Evolutionary conservation across 2,329 filamentous ascomycete species (phyloP), one percentile per base, ranked within the genome.

Genomic region (Trichoderma sp.): DNA sequence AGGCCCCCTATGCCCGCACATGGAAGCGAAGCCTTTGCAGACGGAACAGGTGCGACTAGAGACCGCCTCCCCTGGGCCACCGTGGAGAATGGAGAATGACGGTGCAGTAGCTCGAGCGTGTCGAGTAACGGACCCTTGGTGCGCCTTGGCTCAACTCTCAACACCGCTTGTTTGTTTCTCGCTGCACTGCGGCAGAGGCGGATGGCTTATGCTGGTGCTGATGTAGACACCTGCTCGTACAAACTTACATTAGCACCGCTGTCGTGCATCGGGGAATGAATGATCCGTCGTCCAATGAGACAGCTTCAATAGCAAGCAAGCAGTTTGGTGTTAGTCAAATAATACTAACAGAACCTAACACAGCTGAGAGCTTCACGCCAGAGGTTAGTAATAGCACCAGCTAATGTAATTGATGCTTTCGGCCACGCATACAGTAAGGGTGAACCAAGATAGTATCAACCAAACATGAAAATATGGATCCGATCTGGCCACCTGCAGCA

Each of bases 11-110:
- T 24, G 35, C 56, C 9, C 68, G 31, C 68, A 71, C 6, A 38
- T 38, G 29, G 56, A 71, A 50, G 68, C 68, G 68, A 71, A 71
- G 68, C 68, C 29, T 71, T 71, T 71, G 68, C 68, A 71, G 68
- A 50, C 68, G 38, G 18, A 50, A 63, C 27, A 24, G 24, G 53
- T 60, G 31, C 56, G 67, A 31, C 33, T 59, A 69, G 21, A 41
- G 31, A 41, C 67, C 31, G 50, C 53, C 67, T 33, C 35, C 35
- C 35, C 12, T 5, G 27, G 29, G 65, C 65, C 65, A 53, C 41
- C 65, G 65, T 68, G 66, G 66, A 38, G 67, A 71, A 60, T 59
- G 21, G 66, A 38, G 33, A 71, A 41, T 62, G 53, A 71, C 53
- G 53, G 56, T 45, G 67, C 67, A 71, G 67, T 59, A 71, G 33